Percentiles rank a stretch among this genome's conserved stretches.
phyloP scores from a whole-genome alignment of 768 basidiomycete species.

The Termitomyces sp. region DNA sequence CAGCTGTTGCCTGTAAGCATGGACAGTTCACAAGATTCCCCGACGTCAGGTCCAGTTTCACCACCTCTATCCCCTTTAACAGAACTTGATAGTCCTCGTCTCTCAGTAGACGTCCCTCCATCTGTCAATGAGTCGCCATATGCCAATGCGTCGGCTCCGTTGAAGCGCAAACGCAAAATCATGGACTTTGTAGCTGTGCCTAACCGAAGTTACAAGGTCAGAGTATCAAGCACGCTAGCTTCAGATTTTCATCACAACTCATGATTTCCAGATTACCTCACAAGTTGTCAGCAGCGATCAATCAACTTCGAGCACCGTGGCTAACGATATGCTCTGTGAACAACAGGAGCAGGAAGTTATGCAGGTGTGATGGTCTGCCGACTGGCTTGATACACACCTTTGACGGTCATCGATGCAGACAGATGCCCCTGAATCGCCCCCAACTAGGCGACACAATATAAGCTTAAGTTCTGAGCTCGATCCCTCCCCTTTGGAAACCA shows the following conservation, averaged over 20 bases:
- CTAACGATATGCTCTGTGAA: neutral
- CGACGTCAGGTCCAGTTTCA: neutral
- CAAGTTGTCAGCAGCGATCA: neutral
- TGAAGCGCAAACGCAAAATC: slow-evolving; percentile 14
- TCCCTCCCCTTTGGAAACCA: neutral
- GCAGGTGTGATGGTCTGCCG: slow-evolving; percentile 5
- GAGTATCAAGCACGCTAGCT: neutral
- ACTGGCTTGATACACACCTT: neutral
- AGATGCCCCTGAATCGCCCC: neutral
- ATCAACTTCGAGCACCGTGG: neutral
- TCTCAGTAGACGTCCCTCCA: neutral
- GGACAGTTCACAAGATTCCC: neutral
- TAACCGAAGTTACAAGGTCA: neutral
- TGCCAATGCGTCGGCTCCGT: neutral
- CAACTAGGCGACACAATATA: neutral
- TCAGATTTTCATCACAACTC: neutral
- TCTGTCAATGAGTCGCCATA: neutral
- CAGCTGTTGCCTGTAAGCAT: slow-evolving; percentile 8
- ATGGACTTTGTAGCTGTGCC: slow-evolving; percentile 14
- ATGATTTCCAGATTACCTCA: neutral
- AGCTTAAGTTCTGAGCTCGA: too few species aligned
- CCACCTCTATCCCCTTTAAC: neutral
- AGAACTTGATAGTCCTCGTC: neutral
- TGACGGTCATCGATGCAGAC: neutral
- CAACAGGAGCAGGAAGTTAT: neutral